Percentiles rank a stretch among this genome's conserved stretches.
Conservation (phyloP, 345 rosid species). For the Ceriops decandra region DNA sequence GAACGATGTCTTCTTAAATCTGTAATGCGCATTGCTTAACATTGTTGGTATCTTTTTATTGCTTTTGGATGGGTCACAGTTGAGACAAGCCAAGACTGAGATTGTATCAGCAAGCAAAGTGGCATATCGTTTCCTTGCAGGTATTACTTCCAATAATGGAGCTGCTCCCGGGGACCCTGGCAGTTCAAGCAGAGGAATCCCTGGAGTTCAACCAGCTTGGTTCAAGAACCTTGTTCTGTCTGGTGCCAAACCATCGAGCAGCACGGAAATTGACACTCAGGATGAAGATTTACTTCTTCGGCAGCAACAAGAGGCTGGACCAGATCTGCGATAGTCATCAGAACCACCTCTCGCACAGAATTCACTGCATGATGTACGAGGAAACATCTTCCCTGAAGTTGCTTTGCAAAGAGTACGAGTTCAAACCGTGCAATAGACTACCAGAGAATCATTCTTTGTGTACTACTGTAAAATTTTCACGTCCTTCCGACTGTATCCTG, state of each 20-base stretch:
- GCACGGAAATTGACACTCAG: conserved; percentile 35
- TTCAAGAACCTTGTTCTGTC: conserved; percentile 61
- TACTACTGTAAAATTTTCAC: conserved; percentile 20
- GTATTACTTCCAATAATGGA: conserved; percentile 47
- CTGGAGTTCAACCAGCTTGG: conserved; percentile 71
- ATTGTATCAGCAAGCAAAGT: conserved; percentile 93
- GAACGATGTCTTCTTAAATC: too few species aligned
- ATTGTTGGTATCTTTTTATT: neutral
- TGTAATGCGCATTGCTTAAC: neutral
- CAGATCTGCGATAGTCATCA: neutral
- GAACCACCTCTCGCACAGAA: conserved; percentile 4
- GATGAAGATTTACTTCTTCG: conserved; percentile 28
- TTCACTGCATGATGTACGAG: conserved; percentile 11
- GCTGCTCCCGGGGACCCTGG: conserved; percentile 43
- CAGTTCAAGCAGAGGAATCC: conserved; percentile 54
- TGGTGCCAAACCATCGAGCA: conserved; percentile 63
- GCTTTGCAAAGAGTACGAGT: neutral
- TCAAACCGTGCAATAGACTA: neutral
- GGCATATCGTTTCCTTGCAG: conserved; percentile 78
- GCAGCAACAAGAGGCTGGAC: conserved; percentile 23
- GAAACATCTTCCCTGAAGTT: conserved; percentile 2
- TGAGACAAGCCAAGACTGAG: conserved; percentile 94
- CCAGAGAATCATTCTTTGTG: conserved; percentile 12
- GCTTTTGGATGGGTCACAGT: conserved; percentile 44
- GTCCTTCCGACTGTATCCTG: conserved; percentile 10